A percentile compares a stretch with the other conserved stretches of the same genome.
Conservation (phyloP, 805 yeast species). For the Metschnikowia sp. region DNA sequence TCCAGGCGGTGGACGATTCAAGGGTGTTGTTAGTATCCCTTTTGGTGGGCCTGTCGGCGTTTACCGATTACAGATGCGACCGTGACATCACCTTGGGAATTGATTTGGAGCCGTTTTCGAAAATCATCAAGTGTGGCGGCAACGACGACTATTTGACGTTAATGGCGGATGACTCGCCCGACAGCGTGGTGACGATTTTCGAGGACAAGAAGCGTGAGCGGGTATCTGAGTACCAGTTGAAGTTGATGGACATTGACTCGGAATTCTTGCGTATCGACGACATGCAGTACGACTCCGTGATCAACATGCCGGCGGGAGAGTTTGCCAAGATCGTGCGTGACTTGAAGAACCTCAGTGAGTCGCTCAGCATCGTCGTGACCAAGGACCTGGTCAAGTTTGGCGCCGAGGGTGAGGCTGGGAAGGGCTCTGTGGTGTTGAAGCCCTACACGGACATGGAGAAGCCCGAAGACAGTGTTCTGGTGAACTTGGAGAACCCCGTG, state of each 20-base stretch:
- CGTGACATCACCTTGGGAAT: constrained; percentile 88
- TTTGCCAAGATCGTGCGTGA: constrained; percentile 89
- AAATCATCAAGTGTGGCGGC: constrained; percentile 88
- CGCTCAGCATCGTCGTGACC: constrained; percentile 79
- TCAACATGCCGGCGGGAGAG: constrained; percentile 84
- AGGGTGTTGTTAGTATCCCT: constrained; percentile 89
- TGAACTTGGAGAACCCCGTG: constrained; percentile 82
- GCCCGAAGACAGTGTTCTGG: constrained; percentile 69
- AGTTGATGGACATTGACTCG: constrained; percentile 94
- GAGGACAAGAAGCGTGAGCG: constrained; percentile 91
- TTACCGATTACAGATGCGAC: constrained; percentile 92
- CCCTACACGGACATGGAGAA: constrained; percentile 79
- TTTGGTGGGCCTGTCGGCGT: constrained; percentile 83
- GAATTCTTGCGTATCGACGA: constrained; percentile 93
- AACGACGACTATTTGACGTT: constrained; percentile 84
- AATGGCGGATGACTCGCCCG: constrained; percentile 87
- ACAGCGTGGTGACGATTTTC: constrained; percentile 72
- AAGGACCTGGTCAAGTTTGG: constrained; percentile 89
- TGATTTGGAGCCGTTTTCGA: constrained; percentile 81
- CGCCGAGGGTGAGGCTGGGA: constrained; percentile 89
- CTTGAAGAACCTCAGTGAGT: constrained; percentile 80
- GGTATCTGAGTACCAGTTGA: constrained; percentile 85
- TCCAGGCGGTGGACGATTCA: constrained; percentile 97
- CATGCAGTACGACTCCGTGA: constrained; percentile 81
- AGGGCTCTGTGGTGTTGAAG: constrained; percentile 81